Percentiles rank a stretch among this genome's conserved stretches.
Conservation (phyloP, 2,329 filamentous ascomycete species). For the Pezicula radicicola region DNA sequence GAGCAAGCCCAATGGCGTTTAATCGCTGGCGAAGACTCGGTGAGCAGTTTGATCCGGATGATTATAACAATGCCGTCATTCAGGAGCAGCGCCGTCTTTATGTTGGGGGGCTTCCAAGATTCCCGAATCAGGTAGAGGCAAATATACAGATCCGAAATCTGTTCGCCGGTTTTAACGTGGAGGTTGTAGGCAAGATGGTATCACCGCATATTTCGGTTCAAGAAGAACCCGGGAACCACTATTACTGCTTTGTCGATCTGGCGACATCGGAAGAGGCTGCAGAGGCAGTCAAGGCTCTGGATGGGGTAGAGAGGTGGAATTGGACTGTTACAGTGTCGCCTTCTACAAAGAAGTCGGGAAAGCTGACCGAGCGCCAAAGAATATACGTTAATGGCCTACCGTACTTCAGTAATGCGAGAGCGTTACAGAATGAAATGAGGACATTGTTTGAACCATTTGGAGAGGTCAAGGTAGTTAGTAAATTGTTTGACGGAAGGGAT, state of each 20-base stretch:
- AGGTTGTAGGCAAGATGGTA: slow-evolving; percentile 38
- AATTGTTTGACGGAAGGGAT: slow-evolving; percentile 42
- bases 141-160: slow-evolving; percentile 43
- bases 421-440: slow-evolving; percentile 35
- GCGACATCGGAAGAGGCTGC: slow-evolving; percentile 50
- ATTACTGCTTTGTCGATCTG: slow-evolving; percentile 67
- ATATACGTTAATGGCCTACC: slow-evolving; percentile 49
- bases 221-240: slow-evolving; percentile 49
- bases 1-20: slow-evolving; percentile 6
- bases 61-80: slow-evolving; percentile 16
- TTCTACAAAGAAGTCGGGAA: slow-evolving; percentile 13
- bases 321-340: slow-evolving; percentile 17
- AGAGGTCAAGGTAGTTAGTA: slow-evolving; percentile 33
- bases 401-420: slow-evolving; percentile 44
- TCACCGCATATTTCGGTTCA: slow-evolving; percentile 54
- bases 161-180: slow-evolving; percentile 44
- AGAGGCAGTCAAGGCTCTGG: slow-evolving; percentile 42
- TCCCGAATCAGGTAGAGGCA: slow-evolving; percentile 45
- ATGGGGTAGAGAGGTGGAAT: slow-evolving; percentile 17
- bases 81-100: slow-evolving; percentile 41
- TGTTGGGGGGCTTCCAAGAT: slow-evolving; percentile 47
- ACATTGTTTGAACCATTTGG: slow-evolving; percentile 33
- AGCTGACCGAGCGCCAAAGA: slow-evolving; percentile 32
- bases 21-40: slow-evolving; percentile 22
- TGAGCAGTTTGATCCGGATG: slow-evolving; percentile 9